These are phyloP conservation scores for Tetracentron sinense DNA, from an alignment of 164 flowering plant species.

Conservation along the genomic window DNA sequence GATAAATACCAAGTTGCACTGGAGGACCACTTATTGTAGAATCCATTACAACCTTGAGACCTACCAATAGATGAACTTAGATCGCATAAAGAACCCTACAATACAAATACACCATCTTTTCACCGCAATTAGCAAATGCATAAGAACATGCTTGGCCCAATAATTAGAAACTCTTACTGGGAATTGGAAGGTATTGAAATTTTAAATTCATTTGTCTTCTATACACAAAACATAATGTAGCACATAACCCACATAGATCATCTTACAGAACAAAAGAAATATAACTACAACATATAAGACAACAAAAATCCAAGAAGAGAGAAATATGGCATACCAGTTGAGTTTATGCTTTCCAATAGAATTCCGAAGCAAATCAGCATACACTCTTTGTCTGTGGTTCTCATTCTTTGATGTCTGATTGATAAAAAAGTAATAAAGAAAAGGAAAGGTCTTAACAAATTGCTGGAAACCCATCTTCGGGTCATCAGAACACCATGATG, in stretches of 20 bases:
- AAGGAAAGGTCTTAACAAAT: constrained; percentile 77
- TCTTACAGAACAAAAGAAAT: neutral
- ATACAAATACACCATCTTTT: neutral
- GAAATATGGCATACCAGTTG: constrained; percentile 45
- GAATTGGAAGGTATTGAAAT: too few relatives aligned
- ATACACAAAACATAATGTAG: neutral
- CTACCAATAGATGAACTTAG: neutral
- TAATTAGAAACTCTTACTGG: too few relatives aligned
- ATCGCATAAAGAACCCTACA: neutral
- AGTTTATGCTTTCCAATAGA: constrained; percentile 68
- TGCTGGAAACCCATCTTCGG: constrained; percentile 46
- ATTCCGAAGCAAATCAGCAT: constrained; percentile 59
- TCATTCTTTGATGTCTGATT: constrained; percentile 28
- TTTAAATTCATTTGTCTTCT: too few relatives aligned
- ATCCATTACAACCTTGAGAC: neutral
- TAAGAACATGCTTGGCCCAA: neutral
- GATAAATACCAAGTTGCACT: too few relatives aligned
- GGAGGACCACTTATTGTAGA: too few relatives aligned
- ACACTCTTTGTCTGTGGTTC: constrained; percentile 34
- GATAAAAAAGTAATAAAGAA: constrained; percentile 52
- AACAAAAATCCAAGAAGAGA: neutral
- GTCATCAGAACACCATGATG: constrained; percentile 21
- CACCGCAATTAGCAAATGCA: neutral
- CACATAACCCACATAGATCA: neutral
- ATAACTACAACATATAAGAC: neutral